A percentile compares a stretch with the other conserved stretches of the same genome.
These are phyloP conservation scores for Xerocomus minutiporus DNA, from an alignment of 1,284 basidiomycete genomes.

Conservation along the genomic window DNA sequence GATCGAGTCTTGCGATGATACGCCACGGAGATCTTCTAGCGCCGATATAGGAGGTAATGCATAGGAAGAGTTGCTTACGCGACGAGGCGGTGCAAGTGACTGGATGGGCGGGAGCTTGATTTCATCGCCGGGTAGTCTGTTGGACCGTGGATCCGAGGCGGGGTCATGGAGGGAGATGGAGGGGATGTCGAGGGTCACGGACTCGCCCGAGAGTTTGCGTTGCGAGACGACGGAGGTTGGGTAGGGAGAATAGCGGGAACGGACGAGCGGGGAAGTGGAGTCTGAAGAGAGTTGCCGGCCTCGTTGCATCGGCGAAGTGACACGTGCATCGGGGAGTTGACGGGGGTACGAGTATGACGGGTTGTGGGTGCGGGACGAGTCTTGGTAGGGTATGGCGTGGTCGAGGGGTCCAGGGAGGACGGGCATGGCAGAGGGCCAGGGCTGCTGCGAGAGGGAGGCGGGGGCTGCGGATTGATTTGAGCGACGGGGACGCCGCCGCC, in stretches of 20 bases:
- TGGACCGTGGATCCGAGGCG: slow-evolving; percentile 19
- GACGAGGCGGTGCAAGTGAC: slow-evolving; percentile 30
- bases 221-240: slow-evolving; percentile 29
- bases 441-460: slow-evolving; percentile 21
- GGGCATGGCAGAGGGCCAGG: slow-evolving; percentile 29
- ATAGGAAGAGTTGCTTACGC: slow-evolving; percentile 36
- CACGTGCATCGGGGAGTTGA: slow-evolving; percentile 29
- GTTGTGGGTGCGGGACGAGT: slow-evolving; percentile 27
- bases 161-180: slow-evolving; percentile 32
- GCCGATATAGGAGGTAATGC: slow-evolving; percentile 65
- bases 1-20: slow-evolving; percentile 52
- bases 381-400: slow-evolving; percentile 23
- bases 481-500: slow-evolving; percentile 58
- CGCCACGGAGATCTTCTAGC: slow-evolving; percentile 53
- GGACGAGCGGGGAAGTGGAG: slow-evolving; percentile 30
- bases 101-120: slow-evolving; percentile 55
- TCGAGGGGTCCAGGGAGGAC: slow-evolving; percentile 21
- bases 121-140: slow-evolving; percentile 32
- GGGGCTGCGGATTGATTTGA: slow-evolving; percentile 32
- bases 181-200: slow-evolving; percentile 44
- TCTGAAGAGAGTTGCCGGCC: slow-evolving; percentile 23
- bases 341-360: slow-evolving; percentile 29
- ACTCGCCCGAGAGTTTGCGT: slow-evolving; percentile 27
- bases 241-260: slow-evolving; percentile 42
- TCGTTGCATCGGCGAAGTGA: slow-evolving; percentile 26